Evolutionary conservation across 176 grass and related monocot species (phyloP).

Genomic region (Aegilops umbellulata): DNA sequence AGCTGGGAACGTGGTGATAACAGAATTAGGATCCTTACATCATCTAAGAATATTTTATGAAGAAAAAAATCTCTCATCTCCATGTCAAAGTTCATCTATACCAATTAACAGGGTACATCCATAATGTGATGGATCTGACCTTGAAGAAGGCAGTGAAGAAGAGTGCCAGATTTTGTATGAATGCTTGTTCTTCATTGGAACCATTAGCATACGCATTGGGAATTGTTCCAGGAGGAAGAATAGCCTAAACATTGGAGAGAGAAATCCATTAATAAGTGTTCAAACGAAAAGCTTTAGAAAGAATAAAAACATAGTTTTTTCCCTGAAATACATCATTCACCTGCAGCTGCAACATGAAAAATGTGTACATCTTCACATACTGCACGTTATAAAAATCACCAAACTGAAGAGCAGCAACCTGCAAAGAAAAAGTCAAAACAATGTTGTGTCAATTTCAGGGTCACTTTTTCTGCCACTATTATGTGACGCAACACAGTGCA

Average conservation of each 20-base stretch:
- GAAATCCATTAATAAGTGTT: background rate
- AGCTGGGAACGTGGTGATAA: constrained; percentile 7
- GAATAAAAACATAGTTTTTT: constrained; percentile 3
- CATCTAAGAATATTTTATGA: background rate
- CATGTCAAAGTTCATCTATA: background rate
- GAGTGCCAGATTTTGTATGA: constrained; percentile 96
- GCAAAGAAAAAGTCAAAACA: constrained; percentile 28
- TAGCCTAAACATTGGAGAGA: constrained; percentile 56
- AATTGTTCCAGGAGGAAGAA: constrained; percentile 80
- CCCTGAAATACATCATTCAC: constrained; percentile 33
- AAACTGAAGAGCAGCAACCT: constrained; percentile 98
- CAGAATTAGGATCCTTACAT: background rate
- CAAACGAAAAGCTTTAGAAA: background rate
- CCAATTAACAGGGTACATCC: background rate
- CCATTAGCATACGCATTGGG: constrained; percentile 97
- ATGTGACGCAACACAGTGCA: background rate
- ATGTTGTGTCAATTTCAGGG: background rate
- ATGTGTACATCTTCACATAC: constrained; percentile 97
- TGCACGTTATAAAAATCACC: constrained; percentile 96
- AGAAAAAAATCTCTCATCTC: background rate
- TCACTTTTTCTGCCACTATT: background rate
- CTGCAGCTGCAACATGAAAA: constrained; percentile 96
- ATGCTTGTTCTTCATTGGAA: constrained; percentile 96
- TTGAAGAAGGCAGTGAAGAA: constrained; percentile 99
- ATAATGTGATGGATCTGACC: constrained; percentile 41